A percentile compares a stretch with the other conserved stretches of the same genome.
These are phyloP conservation scores for Lepidium campestre DNA, from an alignment of 441 rosid species.

Conservation along the genomic window DNA sequence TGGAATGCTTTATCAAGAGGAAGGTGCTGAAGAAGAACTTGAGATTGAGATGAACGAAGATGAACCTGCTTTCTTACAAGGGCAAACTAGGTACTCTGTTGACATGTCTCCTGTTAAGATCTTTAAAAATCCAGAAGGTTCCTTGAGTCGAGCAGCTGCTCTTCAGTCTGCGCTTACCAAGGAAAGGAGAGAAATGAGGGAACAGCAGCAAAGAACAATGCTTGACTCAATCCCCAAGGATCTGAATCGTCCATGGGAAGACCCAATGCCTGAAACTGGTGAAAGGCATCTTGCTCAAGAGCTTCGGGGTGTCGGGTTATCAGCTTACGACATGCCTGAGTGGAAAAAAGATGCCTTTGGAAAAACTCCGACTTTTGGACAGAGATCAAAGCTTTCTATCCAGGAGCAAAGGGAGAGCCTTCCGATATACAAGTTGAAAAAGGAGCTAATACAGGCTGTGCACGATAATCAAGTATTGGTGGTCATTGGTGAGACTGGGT, in stretches of 20 bases:
- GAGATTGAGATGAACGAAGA: constrained; percentile 87
- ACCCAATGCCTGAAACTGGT: constrained; percentile 91
- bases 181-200: constrained; percentile 76
- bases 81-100: constrained; percentile 76
- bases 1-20: constrained; percentile 77
- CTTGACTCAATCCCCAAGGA: constrained; percentile 84
- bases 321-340: constrained; percentile 87
- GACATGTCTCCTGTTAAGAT: constrained; percentile 91
- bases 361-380: constrained; percentile 70
- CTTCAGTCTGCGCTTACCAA: constrained; percentile 86
- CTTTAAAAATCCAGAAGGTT: constrained; percentile 86
- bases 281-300: constrained; percentile 93
- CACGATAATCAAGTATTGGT: constrained; percentile 84
- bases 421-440: constrained; percentile 79
- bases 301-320: constrained; percentile 78
- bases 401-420: constrained; percentile 88
- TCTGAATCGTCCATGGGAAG: constrained; percentile 92
- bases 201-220: constrained; percentile 83
- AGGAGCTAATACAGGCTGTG: constrained; percentile 79
- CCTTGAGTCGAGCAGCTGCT: constrained; percentile 90
- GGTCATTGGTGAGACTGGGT: constrained; percentile 87
- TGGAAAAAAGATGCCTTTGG: constrained; percentile 89
- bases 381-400: constrained; percentile 74
- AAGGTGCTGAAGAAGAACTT: constrained; percentile 92
- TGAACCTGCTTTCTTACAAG: constrained; percentile 84